Evolutionary conservation across 495 filamentous ascomycete genomes (phyloP), one percentile per base, ranked within the genome.

Genomic region (Neurospora sp.): DNA sequence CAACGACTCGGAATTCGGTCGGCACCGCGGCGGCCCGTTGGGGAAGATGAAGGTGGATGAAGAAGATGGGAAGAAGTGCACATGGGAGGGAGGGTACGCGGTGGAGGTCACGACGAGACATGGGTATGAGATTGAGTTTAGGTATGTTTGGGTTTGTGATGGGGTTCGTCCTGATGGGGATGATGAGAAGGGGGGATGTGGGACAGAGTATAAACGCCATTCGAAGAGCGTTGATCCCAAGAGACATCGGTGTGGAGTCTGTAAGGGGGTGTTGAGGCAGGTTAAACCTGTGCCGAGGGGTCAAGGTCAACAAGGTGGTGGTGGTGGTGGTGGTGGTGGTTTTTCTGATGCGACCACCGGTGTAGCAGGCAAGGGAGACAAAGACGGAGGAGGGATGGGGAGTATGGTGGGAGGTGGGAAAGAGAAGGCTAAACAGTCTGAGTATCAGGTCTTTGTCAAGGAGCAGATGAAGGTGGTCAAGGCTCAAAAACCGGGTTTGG

Each of bases 31-130:
- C 5, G 49, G n/a, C 7, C 44, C 9, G 20, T 14, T 66, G 1
- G 54, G 54, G 1, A 66, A 37, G 1, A 14, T 66, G 14, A 37
- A 16, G 6, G 1, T 60, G 10, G 42, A 7, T n/a, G 42, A n/a
- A 8, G 14, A 14, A 14, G 39, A 14, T 14, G 39, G 12, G 8
- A 16, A 14, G 8, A 16, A 14, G 27, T 14, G 14, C 6, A 66
- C 6, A 27, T 66, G 54, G 54, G 54, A 66, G 11, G 54, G 54
- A 2, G 54, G 27, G 12, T 66, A 66, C 3, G 82, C 80, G 23
- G 87, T 98, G 60, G 79, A 88, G 18, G 92, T 98, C 6, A 96
- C 93, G 4, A 97, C 93, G 0, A 94, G 92, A 75, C 96, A 99
- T 80, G 84, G 79, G 69, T 99, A 97, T 80, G 86, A 91, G 73